Percentiles rank a stretch among this genome's conserved stretches.
Conservation (phyloP, 768 basidiomycete genomes). For the Mycena galericulata region DNA sequence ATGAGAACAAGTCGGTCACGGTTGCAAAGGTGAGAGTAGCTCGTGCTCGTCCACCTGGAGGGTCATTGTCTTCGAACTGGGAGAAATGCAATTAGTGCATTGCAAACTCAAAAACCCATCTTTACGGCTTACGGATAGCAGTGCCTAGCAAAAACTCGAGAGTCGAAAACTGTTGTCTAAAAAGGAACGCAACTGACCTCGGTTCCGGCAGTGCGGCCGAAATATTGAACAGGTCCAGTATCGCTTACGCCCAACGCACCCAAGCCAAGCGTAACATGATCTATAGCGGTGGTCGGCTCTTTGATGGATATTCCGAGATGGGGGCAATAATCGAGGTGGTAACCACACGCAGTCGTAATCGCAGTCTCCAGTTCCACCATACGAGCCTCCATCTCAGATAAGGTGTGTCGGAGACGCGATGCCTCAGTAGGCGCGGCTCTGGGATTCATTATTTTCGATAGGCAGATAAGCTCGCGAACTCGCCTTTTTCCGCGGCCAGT, state of each 20-base stretch:
- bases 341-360: background rate
- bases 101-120: no score
- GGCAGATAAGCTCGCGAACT: no score
- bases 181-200: background rate
- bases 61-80: background rate
- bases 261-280: conserved; percentile 10
- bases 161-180: background rate
- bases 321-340: conserved; percentile 7
- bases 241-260: conserved; percentile 10
- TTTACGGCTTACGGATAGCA: background rate
- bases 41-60: background rate
- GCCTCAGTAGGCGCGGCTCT: conserved; percentile 10
- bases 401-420: background rate
- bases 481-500: conserved; percentile 11
- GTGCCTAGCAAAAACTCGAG: background rate
- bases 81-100: background rate
- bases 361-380: conserved; percentile 1
- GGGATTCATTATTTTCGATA: background rate
- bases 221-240: conserved; percentile 5
- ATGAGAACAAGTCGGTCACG: background rate
- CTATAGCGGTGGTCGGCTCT: background rate
- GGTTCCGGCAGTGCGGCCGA: conserved; percentile 19
- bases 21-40: background rate
- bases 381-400: conserved; percentile 1
- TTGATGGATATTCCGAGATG: background rate